Percentiles rank a stretch among this genome's conserved stretches.
Evolutionary conservation across 2,329 filamentous ascomycete genomes (phyloP).

Genomic region (Sclerotiophoma versabilis): DNA sequence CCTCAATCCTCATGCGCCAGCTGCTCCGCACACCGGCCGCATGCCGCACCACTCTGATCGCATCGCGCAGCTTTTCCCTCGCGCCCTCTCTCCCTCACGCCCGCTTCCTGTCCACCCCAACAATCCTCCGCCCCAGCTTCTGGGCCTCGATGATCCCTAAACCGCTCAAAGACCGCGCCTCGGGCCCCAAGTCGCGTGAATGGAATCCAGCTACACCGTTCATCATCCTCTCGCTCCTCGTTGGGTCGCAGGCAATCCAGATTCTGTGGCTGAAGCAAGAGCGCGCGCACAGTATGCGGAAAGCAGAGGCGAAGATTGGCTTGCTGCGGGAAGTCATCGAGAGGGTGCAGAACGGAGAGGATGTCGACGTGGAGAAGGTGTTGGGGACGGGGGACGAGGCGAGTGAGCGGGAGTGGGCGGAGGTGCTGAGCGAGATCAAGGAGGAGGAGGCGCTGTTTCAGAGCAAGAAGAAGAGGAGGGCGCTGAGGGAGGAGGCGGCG

Average conservation of each 20-base stretch:
- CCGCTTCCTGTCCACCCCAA: slow-evolving; percentile 41
- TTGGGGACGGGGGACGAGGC: slow-evolving; percentile 79
- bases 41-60: slow-evolving; percentile 24
- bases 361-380: slow-evolving; percentile 76
- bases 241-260: slow-evolving; percentile 95
- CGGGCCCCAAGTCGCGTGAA: slow-evolving; percentile 35
- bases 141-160: slow-evolving; percentile 50
- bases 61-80: slow-evolving; percentile 31
- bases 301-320: slow-evolving; percentile 79
- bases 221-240: slow-evolving; percentile 73
- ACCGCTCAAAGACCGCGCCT: slow-evolving; percentile 27
- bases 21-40: slow-evolving; percentile 37
- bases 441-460: slow-evolving; percentile 65
- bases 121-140: slow-evolving; percentile 47
- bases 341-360: slow-evolving; percentile 41
- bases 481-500: slow-evolving; percentile 28
- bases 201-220: slow-evolving; percentile 69
- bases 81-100: slow-evolving; percentile 21
- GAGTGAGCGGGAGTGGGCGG: slow-evolving; percentile 86
- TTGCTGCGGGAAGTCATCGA: slow-evolving; percentile 76
- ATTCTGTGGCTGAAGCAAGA: slow-evolving; percentile 83
- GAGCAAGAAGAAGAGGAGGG: slow-evolving; percentile 48
- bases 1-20: slow-evolving; percentile 31
- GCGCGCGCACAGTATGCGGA: slow-evolving; percentile 73
- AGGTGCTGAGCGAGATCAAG: slow-evolving; percentile 74